These are phyloP conservation scores for Sphagnum magellanicum DNA, from an alignment of 228 moss, liverwort and hornwort species.

Conservation along the genomic window DNA sequence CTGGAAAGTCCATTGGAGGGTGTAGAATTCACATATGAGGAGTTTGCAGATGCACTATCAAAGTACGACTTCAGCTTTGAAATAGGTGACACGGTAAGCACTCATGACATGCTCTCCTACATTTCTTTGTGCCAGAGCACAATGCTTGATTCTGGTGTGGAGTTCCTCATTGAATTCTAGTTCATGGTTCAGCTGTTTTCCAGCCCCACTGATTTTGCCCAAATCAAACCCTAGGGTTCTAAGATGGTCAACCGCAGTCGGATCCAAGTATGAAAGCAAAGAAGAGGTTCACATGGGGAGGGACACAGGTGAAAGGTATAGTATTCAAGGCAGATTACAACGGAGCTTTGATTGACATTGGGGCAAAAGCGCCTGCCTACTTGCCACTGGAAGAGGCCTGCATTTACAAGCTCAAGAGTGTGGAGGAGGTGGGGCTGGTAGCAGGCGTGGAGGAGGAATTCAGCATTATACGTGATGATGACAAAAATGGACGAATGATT, in stretches of 20 bases:
- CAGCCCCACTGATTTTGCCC: too few relatives aligned
- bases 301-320: conserved; percentile 59
- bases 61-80: conserved; percentile 99
- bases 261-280: too few relatives aligned
- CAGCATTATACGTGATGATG: conserved; percentile 85
- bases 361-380: conserved; percentile 91
- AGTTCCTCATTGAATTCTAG: too few relatives aligned
- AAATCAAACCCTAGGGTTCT: too few relatives aligned
- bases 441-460: conserved; percentile 90
- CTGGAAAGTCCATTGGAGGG: conserved; percentile 78
- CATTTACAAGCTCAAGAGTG: conserved; percentile 76
- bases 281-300: too few relatives aligned
- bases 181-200: too few relatives aligned
- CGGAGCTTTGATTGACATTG: conserved; percentile 90
- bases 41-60: conserved; percentile 92
- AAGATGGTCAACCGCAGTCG: too few relatives aligned
- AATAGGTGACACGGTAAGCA: conserved; percentile 72
- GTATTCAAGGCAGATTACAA: conserved; percentile 89
- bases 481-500: conserved; percentile 90
- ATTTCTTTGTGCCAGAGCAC: not conserved
- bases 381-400: conserved; percentile 83
- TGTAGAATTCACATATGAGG: conserved; percentile 82
- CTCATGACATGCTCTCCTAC: not conserved
- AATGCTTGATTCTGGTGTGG: too few relatives aligned
- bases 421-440: conserved; percentile 77